phyloP scores from a whole-genome alignment of 352 stramenopile genomes.

The Pythium dissotocum region DNA sequence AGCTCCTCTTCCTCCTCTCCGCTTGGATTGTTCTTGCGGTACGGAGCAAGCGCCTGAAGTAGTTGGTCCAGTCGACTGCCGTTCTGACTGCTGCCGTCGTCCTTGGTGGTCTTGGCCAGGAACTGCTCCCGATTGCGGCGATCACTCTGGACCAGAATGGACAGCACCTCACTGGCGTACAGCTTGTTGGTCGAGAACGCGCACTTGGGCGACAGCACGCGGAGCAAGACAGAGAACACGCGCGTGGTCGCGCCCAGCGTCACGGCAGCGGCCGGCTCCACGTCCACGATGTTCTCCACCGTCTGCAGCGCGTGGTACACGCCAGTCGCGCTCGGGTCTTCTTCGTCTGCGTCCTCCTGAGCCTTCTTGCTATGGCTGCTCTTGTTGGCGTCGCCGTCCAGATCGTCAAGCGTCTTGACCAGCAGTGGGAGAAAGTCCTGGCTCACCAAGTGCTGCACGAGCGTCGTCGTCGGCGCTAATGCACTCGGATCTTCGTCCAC shows the following conservation, averaged over 20 bases:
- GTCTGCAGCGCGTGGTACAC: slow-evolving; percentile 61
- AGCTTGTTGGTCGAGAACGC: slow-evolving; percentile 54
- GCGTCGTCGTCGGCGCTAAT: slow-evolving; percentile 34
- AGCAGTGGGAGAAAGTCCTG: slow-evolving; percentile 40
- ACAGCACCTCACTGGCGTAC: slow-evolving; percentile 61
- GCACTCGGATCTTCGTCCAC: slow-evolving; percentile 40
- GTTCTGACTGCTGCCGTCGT: neutral
- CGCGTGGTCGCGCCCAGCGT: slow-evolving; percentile 21
- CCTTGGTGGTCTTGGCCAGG: slow-evolving; percentile 4
- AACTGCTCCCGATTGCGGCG: slow-evolving; percentile 33
- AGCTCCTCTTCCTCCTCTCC: slow-evolving; percentile 80
- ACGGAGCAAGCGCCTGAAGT: slow-evolving; percentile 74
- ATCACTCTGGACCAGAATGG: slow-evolving; percentile 59
- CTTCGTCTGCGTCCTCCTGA: slow-evolving; percentile 19
- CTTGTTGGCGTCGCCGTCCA: slow-evolving; percentile 29
- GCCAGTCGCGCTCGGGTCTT: slow-evolving; percentile 48
- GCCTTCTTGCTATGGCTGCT: neutral
- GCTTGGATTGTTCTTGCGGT: slow-evolving; percentile 68
- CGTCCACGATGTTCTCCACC: slow-evolving; percentile 53
- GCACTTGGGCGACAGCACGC: slow-evolving; percentile 23
- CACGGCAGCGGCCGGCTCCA: slow-evolving; percentile 29
- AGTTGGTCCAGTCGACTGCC: slow-evolving; percentile 82
- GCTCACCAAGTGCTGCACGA: slow-evolving; percentile 42
- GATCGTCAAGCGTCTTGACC: slow-evolving; percentile 35
- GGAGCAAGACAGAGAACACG: slow-evolving; percentile 28